phyloP scores from a whole-genome alignment of 495 filamentous ascomycete genomes.

The Aspergillus leporis region DNA sequence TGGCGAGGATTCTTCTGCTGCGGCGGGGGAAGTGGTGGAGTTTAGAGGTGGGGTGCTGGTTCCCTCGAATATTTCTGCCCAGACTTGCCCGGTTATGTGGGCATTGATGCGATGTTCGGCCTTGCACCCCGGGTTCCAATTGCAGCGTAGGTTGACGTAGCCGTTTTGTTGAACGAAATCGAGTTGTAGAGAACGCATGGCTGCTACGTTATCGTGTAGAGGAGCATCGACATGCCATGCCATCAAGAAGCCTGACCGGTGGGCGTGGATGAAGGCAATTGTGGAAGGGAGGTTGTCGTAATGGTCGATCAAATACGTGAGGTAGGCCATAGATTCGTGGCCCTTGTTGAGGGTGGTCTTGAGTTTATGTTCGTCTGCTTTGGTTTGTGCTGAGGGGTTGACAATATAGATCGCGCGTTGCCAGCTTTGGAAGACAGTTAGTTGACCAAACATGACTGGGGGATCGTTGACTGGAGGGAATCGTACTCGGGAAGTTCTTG shows the following conservation, averaged over 20 bases:
- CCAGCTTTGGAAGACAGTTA: conserved; percentile 36
- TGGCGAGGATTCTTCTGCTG: neutral
- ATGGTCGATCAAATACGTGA: conserved; percentile 70
- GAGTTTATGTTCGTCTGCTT: conserved; percentile 40
- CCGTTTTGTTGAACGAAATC: conserved; percentile 56
- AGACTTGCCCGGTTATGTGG: conserved; percentile 57
- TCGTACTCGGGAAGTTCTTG: conserved; percentile 52
- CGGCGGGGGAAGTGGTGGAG: conserved; percentile 31
- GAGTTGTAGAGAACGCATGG: conserved; percentile 52
- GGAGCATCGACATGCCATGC: conserved; percentile 67
- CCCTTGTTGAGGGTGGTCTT: conserved; percentile 63
- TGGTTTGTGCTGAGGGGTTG: conserved; percentile 54
- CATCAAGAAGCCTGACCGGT: conserved; percentile 48
- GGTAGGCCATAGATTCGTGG: conserved; percentile 74
- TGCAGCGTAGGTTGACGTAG: conserved; percentile 68
- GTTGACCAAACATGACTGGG: neutral
- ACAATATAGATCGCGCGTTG: conserved; percentile 64
- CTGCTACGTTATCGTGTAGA: conserved; percentile 50
- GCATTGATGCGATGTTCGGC: conserved; percentile 51
- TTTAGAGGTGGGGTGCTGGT: conserved; percentile 53
- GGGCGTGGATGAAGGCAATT: conserved; percentile 67
- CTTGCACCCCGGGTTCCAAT: conserved; percentile 63
- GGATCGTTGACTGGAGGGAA: conserved; percentile 2
- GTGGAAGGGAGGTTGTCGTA: conserved; percentile 68
- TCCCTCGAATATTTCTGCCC: conserved; percentile 54